A percentile compares a stretch with the other conserved stretches of the same genome.
phyloP scores from a whole-genome alignment of 371 early-diverging fungal genomes.

The Phascolomyces articulosus region DNA sequence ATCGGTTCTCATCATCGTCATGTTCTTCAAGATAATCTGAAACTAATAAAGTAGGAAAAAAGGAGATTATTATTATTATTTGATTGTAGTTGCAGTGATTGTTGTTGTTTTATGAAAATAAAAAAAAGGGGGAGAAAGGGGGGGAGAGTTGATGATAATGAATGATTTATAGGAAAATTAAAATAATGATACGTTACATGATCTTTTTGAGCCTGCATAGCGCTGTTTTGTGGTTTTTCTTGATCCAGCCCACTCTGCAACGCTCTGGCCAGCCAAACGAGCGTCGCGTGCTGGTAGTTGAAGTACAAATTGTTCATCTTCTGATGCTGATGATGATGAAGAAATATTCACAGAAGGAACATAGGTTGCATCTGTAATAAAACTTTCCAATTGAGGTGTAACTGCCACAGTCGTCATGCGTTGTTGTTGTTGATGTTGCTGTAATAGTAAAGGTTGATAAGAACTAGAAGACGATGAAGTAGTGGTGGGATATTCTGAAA shows the following conservation, averaged over 20 bases:
- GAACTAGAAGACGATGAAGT: too few species aligned
- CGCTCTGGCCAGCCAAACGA: constrained; percentile 1
- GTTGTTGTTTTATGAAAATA: too few species aligned
- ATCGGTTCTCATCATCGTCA: neutral
- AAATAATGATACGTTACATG: neutral
- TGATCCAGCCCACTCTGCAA: constrained; percentile 4
- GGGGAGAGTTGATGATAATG: neutral
- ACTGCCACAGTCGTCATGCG: neutral
- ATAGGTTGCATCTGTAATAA: constrained; percentile 2
- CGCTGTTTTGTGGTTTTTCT: neutral
- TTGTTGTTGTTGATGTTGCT: neutral
- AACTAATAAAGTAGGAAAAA: neutral
- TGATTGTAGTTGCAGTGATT: neutral
- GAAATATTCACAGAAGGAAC: constrained; percentile 1
- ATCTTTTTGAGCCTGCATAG: neutral
- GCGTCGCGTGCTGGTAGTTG: neutral
- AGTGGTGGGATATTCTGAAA: too few species aligned
- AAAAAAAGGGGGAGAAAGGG: neutral
- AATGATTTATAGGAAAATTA: too few species aligned
- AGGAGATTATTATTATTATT: neutral
- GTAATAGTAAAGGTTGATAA: too few species aligned
- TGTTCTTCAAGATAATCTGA: neutral
- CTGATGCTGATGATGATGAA: neutral
- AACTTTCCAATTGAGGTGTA: neutral
- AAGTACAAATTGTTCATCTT: neutral